Conservation (phyloP, 2,329 filamentous ascomycete genomes). For the Monosporascus sp. region DNA sequence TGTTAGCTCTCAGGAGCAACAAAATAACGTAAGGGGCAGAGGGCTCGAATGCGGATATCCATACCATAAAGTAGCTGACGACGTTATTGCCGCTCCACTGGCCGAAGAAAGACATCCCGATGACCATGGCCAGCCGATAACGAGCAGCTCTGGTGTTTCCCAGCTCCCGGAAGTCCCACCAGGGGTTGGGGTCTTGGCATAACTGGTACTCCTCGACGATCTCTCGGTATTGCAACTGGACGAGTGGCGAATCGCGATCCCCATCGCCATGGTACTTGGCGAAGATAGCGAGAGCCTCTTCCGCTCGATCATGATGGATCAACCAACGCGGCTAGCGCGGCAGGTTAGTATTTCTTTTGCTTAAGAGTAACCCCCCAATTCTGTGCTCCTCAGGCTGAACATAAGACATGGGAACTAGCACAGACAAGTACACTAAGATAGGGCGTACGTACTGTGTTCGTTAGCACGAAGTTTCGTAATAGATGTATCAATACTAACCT, state of each 20-base stretch:
- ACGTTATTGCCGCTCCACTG: constrained; percentile 42
- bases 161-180: constrained; percentile 55
- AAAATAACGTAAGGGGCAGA: constrained; percentile 1
- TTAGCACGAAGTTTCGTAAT: neutral
- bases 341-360: neutral
- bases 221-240: constrained; percentile 52
- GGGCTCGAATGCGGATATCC: neutral
- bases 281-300: constrained; percentile 51
- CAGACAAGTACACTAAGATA: too few relatives aligned
- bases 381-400: neutral
- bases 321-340: constrained; percentile 23
- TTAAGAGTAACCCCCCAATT: too few relatives aligned
- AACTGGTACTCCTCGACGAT: constrained; percentile 45
- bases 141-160: constrained; percentile 41
- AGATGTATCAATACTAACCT: constrained; percentile 3
- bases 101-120: constrained; percentile 48
- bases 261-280: constrained; percentile 57
- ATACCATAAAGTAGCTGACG: constrained; percentile 34
- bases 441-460: neutral
- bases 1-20: constrained; percentile 1
- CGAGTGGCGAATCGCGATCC: constrained; percentile 44
- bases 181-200: constrained; percentile 49
- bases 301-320: constrained; percentile 43
- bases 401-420: too few relatives aligned
- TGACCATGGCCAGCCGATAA: constrained; percentile 45